Evolutionary conservation across 257 asterid species (phyloP).

Genomic region (Lantana camara): DNA sequence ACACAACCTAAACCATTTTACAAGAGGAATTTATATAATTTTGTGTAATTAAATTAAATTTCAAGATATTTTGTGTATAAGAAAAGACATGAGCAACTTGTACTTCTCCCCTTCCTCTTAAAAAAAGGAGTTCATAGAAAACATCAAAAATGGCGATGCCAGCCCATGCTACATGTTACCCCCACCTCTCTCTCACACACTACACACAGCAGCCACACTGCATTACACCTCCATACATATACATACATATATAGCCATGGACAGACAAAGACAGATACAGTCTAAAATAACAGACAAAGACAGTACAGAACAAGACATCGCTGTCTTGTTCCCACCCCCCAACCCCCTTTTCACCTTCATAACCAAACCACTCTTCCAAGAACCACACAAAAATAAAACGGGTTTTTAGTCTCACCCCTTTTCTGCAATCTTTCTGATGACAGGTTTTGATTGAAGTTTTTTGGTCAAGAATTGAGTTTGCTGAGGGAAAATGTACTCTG

Average conservation of each 20-base stretch:
- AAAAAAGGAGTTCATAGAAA: slow-evolving; percentile 20
- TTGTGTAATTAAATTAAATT: too few species aligned
- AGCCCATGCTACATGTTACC: slow-evolving; percentile 44
- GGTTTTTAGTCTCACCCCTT: slow-evolving; percentile 2
- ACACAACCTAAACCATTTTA: too few species aligned
- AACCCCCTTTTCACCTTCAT: slow-evolving; percentile 26
- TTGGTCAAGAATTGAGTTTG: too few species aligned
- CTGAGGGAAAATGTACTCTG: slow-evolving; percentile 51
- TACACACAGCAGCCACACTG: slow-evolving; percentile 29
- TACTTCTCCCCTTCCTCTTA: neutral
- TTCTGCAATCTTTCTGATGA: too few species aligned
- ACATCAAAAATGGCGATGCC: slow-evolving; percentile 43
- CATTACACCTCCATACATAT: slow-evolving; percentile 18
- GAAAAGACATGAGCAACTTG: too few species aligned
- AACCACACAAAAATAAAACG: slow-evolving; percentile 30
- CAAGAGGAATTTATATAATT: too few species aligned
- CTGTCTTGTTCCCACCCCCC: slow-evolving; percentile 53
- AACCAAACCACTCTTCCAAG: slow-evolving; percentile 25
- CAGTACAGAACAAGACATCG: slow-evolving; percentile 65
- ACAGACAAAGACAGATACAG: slow-evolving; percentile 32
- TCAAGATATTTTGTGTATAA: too few species aligned
- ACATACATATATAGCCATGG: neutral
- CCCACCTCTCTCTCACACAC: slow-evolving; percentile 34
- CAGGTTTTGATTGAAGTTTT: slow-evolving; percentile 1
- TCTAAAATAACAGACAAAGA: slow-evolving; percentile 41